phyloP scores from a whole-genome alignment of 2,329 filamentous ascomycete species.

The Fusarium sp. region DNA sequence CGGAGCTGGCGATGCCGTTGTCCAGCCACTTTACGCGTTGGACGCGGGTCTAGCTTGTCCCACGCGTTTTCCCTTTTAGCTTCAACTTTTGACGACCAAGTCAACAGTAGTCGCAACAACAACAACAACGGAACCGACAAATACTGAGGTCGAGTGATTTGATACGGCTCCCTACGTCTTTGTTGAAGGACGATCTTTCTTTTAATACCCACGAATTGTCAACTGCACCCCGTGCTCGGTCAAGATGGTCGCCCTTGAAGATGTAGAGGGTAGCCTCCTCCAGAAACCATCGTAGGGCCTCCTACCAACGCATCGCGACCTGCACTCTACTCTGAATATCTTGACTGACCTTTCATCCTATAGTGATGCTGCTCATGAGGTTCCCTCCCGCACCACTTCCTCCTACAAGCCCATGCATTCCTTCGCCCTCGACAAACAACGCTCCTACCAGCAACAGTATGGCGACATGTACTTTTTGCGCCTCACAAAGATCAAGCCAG shows the following conservation, averaged over 20 bases:
- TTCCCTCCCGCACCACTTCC: constrained; percentile 68
- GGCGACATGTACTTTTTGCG: constrained; percentile 98
- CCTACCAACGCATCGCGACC: not conserved
- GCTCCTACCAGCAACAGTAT: constrained; percentile 94
- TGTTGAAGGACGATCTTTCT: too few species aligned
- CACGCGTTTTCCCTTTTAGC: constrained; percentile 38
- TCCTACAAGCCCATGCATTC: constrained; percentile 82
- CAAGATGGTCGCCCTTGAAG: constrained; percentile 55
- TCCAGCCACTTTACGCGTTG: constrained; percentile 49
- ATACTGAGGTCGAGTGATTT: too few species aligned
- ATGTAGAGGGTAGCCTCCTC: constrained; percentile 53
- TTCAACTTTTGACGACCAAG: constrained; percentile 16
- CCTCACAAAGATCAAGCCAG: constrained; percentile 87
- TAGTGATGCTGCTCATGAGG: constrained; percentile 55
- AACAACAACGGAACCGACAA: not conserved
- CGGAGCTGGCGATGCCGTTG: constrained; percentile 14
- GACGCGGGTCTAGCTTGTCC: constrained; percentile 38
- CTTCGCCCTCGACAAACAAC: constrained; percentile 79
- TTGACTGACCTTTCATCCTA: constrained; percentile 10
- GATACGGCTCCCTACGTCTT: too few species aligned
- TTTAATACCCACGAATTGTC: too few species aligned
- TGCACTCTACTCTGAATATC: not conserved
- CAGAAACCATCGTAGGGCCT: constrained; percentile 53
- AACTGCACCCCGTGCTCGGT: not conserved
- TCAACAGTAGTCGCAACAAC: constrained; percentile 9